A percentile compares a stretch with the other conserved stretches of the same genome.
Conservation (phyloP, 169 alveolate species). For the Plasmodium ovale region DNA sequence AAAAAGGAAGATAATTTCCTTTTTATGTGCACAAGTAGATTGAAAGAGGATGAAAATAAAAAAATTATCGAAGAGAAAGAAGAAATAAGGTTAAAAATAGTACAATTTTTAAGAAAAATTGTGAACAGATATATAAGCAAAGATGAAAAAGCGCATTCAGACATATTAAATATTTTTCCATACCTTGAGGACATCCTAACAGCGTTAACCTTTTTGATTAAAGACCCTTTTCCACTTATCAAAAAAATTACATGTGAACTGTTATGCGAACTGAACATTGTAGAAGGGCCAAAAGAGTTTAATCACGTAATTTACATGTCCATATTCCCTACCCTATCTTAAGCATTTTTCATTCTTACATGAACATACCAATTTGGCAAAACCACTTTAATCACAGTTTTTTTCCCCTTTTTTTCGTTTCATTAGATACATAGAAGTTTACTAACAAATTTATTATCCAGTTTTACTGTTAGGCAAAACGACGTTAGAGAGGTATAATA, state of each 20-base stretch:
- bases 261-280: conserved; percentile 29
- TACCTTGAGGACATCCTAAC: conserved; percentile 38
- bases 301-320: conserved; percentile 21
- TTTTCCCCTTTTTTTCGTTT: not conserved
- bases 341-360: not conserved
- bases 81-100: conserved; percentile 58
- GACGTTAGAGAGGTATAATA: conserved; percentile 53
- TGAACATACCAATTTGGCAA: not conserved
- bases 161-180: conserved; percentile 10
- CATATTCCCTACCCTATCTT: not conserved
- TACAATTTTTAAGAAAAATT: conserved; percentile 44
- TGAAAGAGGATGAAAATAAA: conserved; percentile 53
- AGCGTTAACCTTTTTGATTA: conserved; percentile 35
- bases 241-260: conserved; percentile 46
- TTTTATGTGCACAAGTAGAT: conserved; percentile 30
- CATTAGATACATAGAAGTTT: conserved; percentile 18
- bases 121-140: conserved; percentile 24
- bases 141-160: not conserved
- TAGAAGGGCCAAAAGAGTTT: conserved; percentile 9
- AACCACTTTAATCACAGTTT: too few relatives aligned
- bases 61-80: conserved; percentile 70
- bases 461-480: conserved; percentile 20
- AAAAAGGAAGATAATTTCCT: conserved; percentile 52
- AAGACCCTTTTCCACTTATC: conserved; percentile 58
- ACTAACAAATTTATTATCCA: conserved; percentile 24